Conservation (phyloP, 805 yeast genomes). For the Ogataea pignaliae region DNA sequence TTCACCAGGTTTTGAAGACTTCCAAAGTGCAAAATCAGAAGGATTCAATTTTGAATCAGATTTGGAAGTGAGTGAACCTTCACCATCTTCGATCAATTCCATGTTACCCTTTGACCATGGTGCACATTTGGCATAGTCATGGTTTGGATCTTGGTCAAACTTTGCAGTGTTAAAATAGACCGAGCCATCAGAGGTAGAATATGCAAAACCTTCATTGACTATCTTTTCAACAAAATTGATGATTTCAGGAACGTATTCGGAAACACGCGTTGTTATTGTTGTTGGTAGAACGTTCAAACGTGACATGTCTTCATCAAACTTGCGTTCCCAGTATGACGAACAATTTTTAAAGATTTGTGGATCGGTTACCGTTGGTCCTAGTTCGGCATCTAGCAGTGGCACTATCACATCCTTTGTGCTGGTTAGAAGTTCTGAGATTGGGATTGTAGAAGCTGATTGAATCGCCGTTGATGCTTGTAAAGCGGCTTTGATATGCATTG, state of each 20-base stretch:
- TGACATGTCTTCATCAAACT: constrained; percentile 82
- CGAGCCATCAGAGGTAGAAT: constrained; percentile 78
- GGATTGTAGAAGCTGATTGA: constrained; percentile 11
- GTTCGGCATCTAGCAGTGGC: constrained; percentile 63
- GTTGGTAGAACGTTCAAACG: constrained; percentile 81
- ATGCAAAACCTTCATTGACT: constrained; percentile 78
- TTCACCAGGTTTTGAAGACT: constrained; percentile 93
- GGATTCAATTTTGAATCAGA: constrained; percentile 61
- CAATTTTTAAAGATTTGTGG: constrained; percentile 77
- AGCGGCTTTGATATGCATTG: constrained; percentile 75
- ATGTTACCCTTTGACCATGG: constrained; percentile 96
- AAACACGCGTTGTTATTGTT: constrained; percentile 84
- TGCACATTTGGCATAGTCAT: constrained; percentile 90
- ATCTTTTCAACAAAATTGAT: constrained; percentile 72
- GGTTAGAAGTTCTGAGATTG: constrained; percentile 38
- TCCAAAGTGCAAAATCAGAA: constrained; percentile 96
- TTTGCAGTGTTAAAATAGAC: constrained; percentile 91
- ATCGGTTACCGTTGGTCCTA: constrained; percentile 76
- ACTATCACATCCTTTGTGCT: constrained; percentile 72
- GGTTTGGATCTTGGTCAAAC: constrained; percentile 68
- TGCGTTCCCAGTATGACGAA: constrained; percentile 86
- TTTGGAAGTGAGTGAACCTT: constrained; percentile 66
- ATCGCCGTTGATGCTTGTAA: constrained; percentile 46
- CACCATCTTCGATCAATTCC: constrained; percentile 88
- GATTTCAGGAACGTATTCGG: constrained; percentile 94